phyloP scores from a whole-genome alignment of 2,329 filamentous ascomycete genomes.

The Phialophora tarda region DNA sequence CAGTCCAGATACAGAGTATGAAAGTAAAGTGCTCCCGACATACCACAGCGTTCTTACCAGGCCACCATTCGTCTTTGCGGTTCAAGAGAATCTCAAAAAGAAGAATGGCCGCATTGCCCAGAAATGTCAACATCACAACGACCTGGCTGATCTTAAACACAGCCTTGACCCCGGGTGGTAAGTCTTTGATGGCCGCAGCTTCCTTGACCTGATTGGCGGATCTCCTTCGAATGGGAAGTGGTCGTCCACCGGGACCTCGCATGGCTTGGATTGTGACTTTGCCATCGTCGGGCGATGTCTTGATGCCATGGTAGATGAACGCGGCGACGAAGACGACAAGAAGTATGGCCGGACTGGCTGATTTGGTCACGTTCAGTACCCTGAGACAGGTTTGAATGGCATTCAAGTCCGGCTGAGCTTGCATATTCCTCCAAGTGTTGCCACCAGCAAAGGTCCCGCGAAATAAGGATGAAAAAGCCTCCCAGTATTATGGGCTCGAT shows the following conservation, averaged over 20 bases:
- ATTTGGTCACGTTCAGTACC: constrained; percentile 43
- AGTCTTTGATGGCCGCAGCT: constrained; percentile 56
- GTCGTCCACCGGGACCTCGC: constrained; percentile 84
- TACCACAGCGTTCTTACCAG: constrained; percentile 77
- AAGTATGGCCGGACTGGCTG: constrained; percentile 67
- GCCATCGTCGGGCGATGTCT: constrained; percentile 57
- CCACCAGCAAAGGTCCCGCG: constrained; percentile 23
- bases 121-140: constrained; percentile 73
- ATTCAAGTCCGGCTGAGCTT: constrained; percentile 30
- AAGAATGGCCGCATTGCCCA: constrained; percentile 75
- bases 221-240: constrained; percentile 71
- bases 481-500: constrained; percentile 26
- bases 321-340: constrained; percentile 67
- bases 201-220: constrained; percentile 56
- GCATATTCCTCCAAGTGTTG: constrained; percentile 27
- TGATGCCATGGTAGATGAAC: constrained; percentile 67
- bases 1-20: constrained; percentile 21
- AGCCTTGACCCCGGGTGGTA: constrained; percentile 70
- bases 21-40: constrained; percentile 43
- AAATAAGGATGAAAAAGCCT: constrained; percentile 38
- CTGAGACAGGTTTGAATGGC: constrained; percentile 31
- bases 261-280: constrained; percentile 38
- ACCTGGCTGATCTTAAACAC: constrained; percentile 77
- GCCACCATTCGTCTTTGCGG: constrained; percentile 76
- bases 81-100: constrained; percentile 74